These are phyloP conservation scores for Curvularia sp. DNA, from an alignment of 2,329 filamentous ascomycete genomes.

Conservation along the genomic window DNA sequence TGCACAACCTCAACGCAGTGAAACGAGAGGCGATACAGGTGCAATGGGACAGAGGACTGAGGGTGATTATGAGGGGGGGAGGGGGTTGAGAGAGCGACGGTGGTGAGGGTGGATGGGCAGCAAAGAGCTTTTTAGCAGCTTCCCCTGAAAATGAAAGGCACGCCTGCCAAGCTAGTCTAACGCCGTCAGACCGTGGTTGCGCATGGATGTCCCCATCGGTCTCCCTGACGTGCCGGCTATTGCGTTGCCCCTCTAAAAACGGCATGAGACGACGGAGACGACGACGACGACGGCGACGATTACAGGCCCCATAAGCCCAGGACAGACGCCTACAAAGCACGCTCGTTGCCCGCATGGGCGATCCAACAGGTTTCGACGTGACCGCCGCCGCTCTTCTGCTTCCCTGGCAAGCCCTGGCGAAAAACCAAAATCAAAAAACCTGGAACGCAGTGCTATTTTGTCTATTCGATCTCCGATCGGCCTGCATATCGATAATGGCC, in stretches of 20 bases:
- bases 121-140: constrained; percentile 42
- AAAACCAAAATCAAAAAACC: constrained; percentile 9
- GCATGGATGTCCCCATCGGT: constrained; percentile 36
- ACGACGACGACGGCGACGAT: constrained; percentile 6
- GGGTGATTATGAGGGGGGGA: constrained; percentile 30
- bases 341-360: neutral
- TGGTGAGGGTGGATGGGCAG: constrained; percentile 41
- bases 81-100: constrained; percentile 37
- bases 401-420: constrained; percentile 16
- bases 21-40: constrained; percentile 44
- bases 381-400: neutral
- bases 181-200: constrained; percentile 26
- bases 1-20: constrained; percentile 30
- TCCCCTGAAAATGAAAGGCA: constrained; percentile 43
- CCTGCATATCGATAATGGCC: constrained; percentile 23
- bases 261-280: constrained; percentile 9
- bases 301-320: neutral
- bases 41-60: constrained; percentile 25
- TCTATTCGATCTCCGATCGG: constrained; percentile 12
- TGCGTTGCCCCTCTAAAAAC: constrained; percentile 33
- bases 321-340: constrained; percentile 7
- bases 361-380: constrained; percentile 3
- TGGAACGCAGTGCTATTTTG: constrained; percentile 17
- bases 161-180: constrained; percentile 37
- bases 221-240: constrained; percentile 29